These are phyloP conservation scores for Arachnomyces sp. DNA, from an alignment of 2,329 filamentous ascomycete species.

Conservation along the genomic window DNA sequence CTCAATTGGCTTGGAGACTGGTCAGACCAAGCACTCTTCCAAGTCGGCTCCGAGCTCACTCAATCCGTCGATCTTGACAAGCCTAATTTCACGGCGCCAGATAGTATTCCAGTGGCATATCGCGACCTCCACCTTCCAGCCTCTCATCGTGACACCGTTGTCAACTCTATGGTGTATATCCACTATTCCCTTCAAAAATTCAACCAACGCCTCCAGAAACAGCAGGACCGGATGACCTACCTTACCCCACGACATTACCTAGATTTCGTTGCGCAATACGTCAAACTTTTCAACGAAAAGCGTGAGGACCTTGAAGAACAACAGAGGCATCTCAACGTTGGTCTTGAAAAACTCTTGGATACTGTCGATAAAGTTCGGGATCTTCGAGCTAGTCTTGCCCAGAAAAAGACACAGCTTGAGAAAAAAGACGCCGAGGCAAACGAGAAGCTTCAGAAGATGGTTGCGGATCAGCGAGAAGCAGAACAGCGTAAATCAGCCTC, in stretches of 20 bases:
- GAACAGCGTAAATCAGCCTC: constrained; percentile 85
- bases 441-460: constrained; percentile 94
- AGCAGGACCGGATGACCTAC: constrained; percentile 87
- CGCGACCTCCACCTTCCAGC: constrained; percentile 76
- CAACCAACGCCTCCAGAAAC: constrained; percentile 79
- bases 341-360: constrained; percentile 92
- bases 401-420: constrained; percentile 90
- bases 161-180: constrained; percentile 98
- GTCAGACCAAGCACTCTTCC: constrained; percentile 98
- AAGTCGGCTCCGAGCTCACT: constrained; percentile 91
- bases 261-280: constrained; percentile 96
- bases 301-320: constrained; percentile 97
- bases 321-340: constrained; percentile 94
- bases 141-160: constrained; percentile 80
- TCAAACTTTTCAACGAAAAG: constrained; percentile 96
- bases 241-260: constrained; percentile 94
- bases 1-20: constrained; percentile 99
- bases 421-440: constrained; percentile 93
- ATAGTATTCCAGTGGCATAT: constrained; percentile 89
- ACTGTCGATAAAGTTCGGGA: constrained; percentile 97
- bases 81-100: constrained; percentile 73
- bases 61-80: constrained; percentile 94
- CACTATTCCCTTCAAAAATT: constrained; percentile 90
- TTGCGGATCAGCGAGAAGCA: constrained; percentile 89
- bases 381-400: constrained; percentile 77